Conservation (phyloP, 305 asterid genomes). For the Ruellia speciosa region DNA sequence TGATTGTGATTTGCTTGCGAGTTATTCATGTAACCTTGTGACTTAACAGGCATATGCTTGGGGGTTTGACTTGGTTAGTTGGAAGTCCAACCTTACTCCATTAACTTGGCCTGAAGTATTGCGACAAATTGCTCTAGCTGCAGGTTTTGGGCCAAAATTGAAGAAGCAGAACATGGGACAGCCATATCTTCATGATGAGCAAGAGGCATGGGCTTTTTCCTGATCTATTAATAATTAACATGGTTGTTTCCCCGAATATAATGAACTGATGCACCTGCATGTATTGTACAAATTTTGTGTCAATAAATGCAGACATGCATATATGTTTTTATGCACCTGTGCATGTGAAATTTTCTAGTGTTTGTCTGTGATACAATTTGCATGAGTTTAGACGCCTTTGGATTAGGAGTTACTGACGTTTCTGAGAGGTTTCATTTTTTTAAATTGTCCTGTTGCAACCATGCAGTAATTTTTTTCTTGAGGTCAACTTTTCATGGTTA, state of each 20-base stretch:
- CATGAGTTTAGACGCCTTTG: too few species aligned
- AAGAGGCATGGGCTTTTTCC: conserved; percentile 48
- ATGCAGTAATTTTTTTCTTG: too few species aligned
- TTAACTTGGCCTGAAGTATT: conserved; percentile 94
- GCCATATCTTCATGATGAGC: conserved; percentile 37
- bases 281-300: neutral
- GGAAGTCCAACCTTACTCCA: conserved; percentile 72
- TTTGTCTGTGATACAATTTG: too few species aligned
- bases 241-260: too few species aligned
- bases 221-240: neutral
- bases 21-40: conserved; percentile 15
- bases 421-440: too few species aligned
- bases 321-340: neutral
- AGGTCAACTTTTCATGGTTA: neutral
- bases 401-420: too few species aligned
- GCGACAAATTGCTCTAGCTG: conserved; percentile 86
- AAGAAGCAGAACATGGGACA: conserved; percentile 39
- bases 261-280: too few species aligned
- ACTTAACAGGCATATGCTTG: conserved; percentile 73
- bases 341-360: neutral
- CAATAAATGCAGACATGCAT: neutral
- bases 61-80: conserved; percentile 87
- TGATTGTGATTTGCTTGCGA: conserved; percentile 16
- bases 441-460: too few species aligned
- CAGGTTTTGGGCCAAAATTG: conserved; percentile 84